phyloP scores from a whole-genome alignment of 805 yeast genomes.

The Starmerella vaccinii region DNA sequence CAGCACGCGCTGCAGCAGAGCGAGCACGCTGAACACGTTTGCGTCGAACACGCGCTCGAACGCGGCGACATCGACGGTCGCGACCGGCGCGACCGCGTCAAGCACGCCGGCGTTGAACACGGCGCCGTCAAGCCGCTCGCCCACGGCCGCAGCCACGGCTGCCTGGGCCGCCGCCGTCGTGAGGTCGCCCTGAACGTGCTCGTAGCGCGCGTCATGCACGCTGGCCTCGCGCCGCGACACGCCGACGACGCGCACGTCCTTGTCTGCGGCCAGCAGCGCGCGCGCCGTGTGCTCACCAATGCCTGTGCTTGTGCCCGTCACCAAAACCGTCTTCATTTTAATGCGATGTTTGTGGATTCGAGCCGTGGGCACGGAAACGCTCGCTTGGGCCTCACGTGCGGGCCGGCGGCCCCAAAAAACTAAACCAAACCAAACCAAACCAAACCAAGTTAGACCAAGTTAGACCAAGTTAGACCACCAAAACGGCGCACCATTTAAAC shows the following conservation, averaged over 20 bases:
- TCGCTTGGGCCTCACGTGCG: neutral
- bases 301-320: conserved; percentile 26
- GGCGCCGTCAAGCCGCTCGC: conserved; percentile 35
- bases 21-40: conserved; percentile 67
- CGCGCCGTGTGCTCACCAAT: conserved; percentile 72
- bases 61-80: conserved; percentile 35
- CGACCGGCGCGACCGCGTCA: conserved; percentile 57
- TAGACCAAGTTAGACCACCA: too few relatives aligned
- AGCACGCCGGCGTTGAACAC: conserved; percentile 68
- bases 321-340: conserved; percentile 19
- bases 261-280: conserved; percentile 34
- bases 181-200: conserved; percentile 44
- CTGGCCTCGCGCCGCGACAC: conserved; percentile 49
- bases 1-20: conserved; percentile 36
- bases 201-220: conserved; percentile 35
- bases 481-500: too few relatives aligned
- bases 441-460: too few relatives aligned
- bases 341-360: neutral
- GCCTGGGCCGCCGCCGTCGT: conserved; percentile 32
- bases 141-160: conserved; percentile 27
- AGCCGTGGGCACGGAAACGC: neutral
- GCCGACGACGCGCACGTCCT: conserved; percentile 44
- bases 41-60: conserved; percentile 65
- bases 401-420: too few relatives aligned
- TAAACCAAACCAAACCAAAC: too few relatives aligned